Conservation (phyloP, 164 flowering plant species). For the Dillenia suffruticosa region DNA sequence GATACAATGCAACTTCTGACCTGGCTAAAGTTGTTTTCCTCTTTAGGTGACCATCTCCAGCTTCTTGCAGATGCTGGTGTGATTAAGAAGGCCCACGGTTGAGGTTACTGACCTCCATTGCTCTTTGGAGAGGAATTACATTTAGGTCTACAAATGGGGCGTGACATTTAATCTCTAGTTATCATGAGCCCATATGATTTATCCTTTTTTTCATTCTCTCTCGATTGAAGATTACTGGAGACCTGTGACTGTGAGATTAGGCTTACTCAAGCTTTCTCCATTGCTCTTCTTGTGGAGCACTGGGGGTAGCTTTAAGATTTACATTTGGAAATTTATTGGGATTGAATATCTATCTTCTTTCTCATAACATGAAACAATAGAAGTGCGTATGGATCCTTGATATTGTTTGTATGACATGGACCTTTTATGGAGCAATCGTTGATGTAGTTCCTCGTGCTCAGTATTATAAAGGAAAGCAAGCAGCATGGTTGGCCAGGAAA, state of each 20-base stretch:
- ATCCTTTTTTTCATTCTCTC: not conserved
- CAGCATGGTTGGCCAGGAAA: conserved; percentile 71
- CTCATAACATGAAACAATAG: conserved; percentile 72
- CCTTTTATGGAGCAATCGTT: not conserved
- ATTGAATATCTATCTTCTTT: conserved; percentile 68
- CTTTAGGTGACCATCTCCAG: too few species aligned
- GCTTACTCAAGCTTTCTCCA: conserved; percentile 1
- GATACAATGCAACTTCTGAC: too few species aligned
- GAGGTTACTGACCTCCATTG: too few species aligned
- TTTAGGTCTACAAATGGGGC: too few species aligned
- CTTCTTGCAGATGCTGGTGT: too few species aligned
- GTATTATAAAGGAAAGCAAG: conserved; percentile 53
- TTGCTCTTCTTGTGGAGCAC: conserved; percentile 42
- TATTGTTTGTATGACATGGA: not conserved
- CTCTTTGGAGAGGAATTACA: too few species aligned
- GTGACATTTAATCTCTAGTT: not conserved
- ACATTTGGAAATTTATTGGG: conserved; percentile 53
- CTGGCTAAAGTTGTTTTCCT: too few species aligned
- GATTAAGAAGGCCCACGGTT: too few species aligned
- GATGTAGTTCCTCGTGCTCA: conserved; percentile 16
- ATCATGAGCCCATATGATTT: not conserved
- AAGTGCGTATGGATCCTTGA: conserved; percentile 32
- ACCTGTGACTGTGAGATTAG: not conserved
- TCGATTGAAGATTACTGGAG: not conserved
- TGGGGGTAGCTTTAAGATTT: conserved; percentile 32